These are phyloP conservation scores for Bruguiera gymnorhiza DNA, from an alignment of 345 rosid genomes.

Conservation along the genomic window DNA sequence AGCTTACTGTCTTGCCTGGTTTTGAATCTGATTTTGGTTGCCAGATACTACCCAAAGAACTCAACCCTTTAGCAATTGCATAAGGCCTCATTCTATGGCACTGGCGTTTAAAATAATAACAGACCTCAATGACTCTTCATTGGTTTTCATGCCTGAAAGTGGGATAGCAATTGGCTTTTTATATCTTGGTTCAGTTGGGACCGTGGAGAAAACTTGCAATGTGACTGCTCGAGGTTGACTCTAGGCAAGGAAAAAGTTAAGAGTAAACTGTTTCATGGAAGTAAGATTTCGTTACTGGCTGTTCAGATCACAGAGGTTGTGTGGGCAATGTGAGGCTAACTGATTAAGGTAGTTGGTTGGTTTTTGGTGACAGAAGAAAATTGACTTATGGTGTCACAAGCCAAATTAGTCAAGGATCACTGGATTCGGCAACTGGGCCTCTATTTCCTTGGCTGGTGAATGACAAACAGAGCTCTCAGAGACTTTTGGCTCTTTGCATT, in stretches of 20 bases:
- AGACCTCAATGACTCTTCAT: slow-evolving; percentile 49
- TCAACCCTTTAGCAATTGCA: slow-evolving; percentile 69
- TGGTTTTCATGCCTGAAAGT: slow-evolving; percentile 68
- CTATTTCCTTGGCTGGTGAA: slow-evolving; percentile 56
- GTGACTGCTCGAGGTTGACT: slow-evolving; percentile 70
- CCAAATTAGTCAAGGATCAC: slow-evolving; percentile 40
- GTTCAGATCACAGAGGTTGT: slow-evolving; percentile 28
- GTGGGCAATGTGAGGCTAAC: slow-evolving; percentile 29
- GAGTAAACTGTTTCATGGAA: slow-evolving; percentile 27
- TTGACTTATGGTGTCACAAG: slow-evolving; percentile 54
- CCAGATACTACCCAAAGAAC: slow-evolving; percentile 72
- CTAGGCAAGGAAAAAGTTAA: slow-evolving; percentile 28
- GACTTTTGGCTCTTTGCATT: slow-evolving; percentile 36
- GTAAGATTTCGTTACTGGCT: slow-evolving; percentile 16
- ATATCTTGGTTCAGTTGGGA: slow-evolving; percentile 60
- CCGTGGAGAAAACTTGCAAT: slow-evolving; percentile 55
- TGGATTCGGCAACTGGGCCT: slow-evolving; percentile 40
- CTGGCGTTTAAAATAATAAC: slow-evolving; percentile 69
- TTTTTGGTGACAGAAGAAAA: slow-evolving; percentile 66
- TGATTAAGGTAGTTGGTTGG: slow-evolving; percentile 42
- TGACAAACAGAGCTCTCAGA: slow-evolving; percentile 37
- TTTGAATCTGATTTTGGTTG: slow-evolving; percentile 73
- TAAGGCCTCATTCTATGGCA: slow-evolving; percentile 63
- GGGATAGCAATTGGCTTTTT: slow-evolving; percentile 49
- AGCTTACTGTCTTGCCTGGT: slow-evolving; percentile 76